Evolutionary conservation across 805 yeast genomes (phyloP).

Genomic region (Metschnikowia amazonensis): DNA sequence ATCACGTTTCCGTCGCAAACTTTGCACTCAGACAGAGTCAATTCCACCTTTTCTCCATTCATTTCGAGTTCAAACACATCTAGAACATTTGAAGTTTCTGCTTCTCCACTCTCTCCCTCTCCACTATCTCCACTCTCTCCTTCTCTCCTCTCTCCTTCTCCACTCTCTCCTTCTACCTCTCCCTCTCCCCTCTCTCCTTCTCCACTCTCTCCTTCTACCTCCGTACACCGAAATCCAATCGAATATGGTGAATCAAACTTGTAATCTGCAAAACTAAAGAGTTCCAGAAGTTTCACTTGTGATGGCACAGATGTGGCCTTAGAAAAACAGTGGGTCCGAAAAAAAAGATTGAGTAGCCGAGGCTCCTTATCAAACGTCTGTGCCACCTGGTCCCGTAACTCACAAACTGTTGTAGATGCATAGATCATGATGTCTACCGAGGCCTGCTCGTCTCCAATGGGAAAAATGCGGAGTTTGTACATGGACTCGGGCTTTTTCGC

Average conservation of each 20-base stretch:
- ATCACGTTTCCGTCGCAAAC: constrained; percentile 7
- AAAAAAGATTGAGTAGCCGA: constrained; percentile 1
- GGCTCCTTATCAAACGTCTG: not conserved
- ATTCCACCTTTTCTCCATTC: constrained; percentile 7
- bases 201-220: too few species aligned
- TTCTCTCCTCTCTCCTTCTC: too few species aligned
- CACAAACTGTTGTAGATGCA: constrained; percentile 2
- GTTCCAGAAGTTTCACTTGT: constrained; percentile 3
- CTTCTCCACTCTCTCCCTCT: too few species aligned
- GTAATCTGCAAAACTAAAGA: constrained; percentile 5
- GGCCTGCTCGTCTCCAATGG: not conserved
- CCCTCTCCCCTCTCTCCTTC: too few species aligned
- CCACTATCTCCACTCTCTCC: too few species aligned
- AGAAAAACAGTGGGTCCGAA: constrained; percentile 7
- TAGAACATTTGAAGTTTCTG: not conserved
- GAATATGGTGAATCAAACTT: not conserved
- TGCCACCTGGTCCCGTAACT: constrained; percentile 5
- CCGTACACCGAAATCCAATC: not conserved
- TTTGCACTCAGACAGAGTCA: constrained; percentile 15
- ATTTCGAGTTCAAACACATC: constrained; percentile 7
- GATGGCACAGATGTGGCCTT: not conserved
- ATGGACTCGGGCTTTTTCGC: not conserved
- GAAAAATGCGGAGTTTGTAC: not conserved
- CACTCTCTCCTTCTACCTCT: too few species aligned
- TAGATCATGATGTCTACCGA: not conserved